Conservation (phyloP, 176 grass and related monocot genomes). For the Phoenix roebelenii region DNA sequence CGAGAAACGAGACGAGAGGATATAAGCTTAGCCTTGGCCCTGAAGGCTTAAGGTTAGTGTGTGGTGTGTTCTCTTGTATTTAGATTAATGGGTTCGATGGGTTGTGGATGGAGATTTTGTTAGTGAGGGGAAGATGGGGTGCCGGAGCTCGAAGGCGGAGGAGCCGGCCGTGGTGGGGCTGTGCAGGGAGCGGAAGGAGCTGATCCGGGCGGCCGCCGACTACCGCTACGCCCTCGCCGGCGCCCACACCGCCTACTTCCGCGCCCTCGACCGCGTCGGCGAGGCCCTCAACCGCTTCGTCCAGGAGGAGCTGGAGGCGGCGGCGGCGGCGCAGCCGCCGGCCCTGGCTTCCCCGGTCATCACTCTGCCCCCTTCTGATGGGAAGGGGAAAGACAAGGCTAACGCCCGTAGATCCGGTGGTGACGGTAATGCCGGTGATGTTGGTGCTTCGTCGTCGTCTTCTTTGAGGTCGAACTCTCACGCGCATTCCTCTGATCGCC, state of each 20-base stretch:
- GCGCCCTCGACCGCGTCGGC: constrained; percentile 56
- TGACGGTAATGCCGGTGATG: not conserved
- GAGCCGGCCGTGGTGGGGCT: constrained; percentile 44
- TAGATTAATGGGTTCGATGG: too few species aligned
- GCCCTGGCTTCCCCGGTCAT: constrained; percentile 47
- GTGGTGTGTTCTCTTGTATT: too few species aligned
- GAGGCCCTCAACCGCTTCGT: constrained; percentile 70
- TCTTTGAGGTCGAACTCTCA: constrained; percentile 18
- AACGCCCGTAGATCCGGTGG: not conserved
- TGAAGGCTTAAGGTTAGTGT: too few species aligned
- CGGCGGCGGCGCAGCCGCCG: constrained; percentile 1
- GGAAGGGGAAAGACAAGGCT: constrained; percentile 19
- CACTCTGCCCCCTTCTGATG: constrained; percentile 49
- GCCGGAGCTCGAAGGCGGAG: constrained; percentile 72
- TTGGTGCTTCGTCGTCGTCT: constrained; percentile 23
- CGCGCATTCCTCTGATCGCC: constrained; percentile 11
- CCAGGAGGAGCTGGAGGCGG: constrained; percentile 39
- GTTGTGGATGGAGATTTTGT: too few species aligned
- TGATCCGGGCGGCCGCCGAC: constrained; percentile 44
- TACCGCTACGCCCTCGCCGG: constrained; percentile 43
- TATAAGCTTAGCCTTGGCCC: too few species aligned
- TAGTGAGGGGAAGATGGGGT: constrained; percentile 34
- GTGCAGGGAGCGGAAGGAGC: constrained; percentile 70
- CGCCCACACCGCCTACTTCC: constrained; percentile 73
- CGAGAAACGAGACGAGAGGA: too few species aligned